Base-by-base conservation (phyloP, 2,329 filamentous ascomycete genomes). In the Phyllosticta citribraziliensis region DNA sequence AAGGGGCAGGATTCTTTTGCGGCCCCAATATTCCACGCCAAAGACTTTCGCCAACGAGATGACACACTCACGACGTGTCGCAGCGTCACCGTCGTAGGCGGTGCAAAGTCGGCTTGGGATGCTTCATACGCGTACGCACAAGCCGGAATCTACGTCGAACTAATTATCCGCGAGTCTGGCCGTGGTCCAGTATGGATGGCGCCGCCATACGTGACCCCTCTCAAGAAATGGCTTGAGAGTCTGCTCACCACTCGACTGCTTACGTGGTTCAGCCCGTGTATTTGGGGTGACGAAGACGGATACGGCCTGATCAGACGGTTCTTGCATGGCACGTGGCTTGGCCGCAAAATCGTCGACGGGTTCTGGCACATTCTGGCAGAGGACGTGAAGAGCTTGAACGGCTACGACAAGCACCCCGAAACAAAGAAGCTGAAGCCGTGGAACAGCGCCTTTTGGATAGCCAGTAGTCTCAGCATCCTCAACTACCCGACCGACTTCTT, bases 221-320 rank as follows among this genome's bases (percentile, higher is more conserved):
- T 88, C n/a, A 86, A 86, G 70, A 80, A 80, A 62, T 84, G 83
- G 80, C 74, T 89, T 0, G 87, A 91, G 71, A 84, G 86, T 66
- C 78, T 91, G 4, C 80, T 87, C 3, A 81, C 82, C 33, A 87
- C 83, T 0, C 84, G 88, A 0, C 79, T 88, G 64, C 73, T 91
- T 58, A 88, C 84, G 1, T 91, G 86, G 84, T 84, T 92, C 72
- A 86, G 83, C 57, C 88, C 89, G 0, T 91, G 88, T 68, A 80
- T 88, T 14, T 92, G 87, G 85, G 86, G 85, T 4, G 76, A 79
- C 1, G 81, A 79, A 1, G 85, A 85, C 67, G 86, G 85, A 1
- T 87, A 81, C 65, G 74, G 70, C 63, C 67, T 78, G 12, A 75
- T 83, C 1, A 78, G 84, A 3, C 68, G 71, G 10, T 83, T 87